Conservation (phyloP, 2,329 filamentous ascomycete species). For the Cladorrhinum sp. region DNA sequence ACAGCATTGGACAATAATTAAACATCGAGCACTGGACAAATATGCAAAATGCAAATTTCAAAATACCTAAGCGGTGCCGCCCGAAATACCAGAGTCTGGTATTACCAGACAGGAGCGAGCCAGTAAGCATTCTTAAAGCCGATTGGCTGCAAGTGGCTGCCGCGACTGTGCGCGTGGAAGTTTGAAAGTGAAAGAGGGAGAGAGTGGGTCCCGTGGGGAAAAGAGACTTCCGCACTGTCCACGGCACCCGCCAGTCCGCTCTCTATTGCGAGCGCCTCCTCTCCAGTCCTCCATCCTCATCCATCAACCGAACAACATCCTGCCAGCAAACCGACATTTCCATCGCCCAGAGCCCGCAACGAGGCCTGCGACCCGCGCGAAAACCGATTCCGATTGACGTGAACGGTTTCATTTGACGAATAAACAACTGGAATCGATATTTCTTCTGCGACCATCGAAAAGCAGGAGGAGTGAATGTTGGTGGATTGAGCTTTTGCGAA, state of each 20-base stretch:
- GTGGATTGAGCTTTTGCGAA: conserved; percentile 25
- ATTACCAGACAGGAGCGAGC: not conserved
- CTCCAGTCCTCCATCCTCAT: conserved; percentile 23
- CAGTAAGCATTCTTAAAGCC: conserved; percentile 9
- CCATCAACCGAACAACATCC: conserved; percentile 25
- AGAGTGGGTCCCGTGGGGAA: conserved; percentile 6
- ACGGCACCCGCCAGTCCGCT: conserved; percentile 3
- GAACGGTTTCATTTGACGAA: not conserved
- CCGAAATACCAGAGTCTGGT: not conserved
- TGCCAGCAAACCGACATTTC: conserved; percentile 17
- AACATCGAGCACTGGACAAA: not conserved
- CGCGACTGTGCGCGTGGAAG: conserved; percentile 6
- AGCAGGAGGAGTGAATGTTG: conserved; percentile 26
- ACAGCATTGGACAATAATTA: not conserved
- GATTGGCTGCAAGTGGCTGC: conserved; percentile 15
- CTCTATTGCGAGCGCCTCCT: conserved; percentile 19
- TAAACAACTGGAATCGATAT: conserved; percentile 16
- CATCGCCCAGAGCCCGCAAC: conserved; percentile 27
- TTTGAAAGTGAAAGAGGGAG: not conserved
- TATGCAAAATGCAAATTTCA: not conserved
- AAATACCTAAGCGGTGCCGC: no score
- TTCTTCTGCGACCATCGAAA: conserved; percentile 16
- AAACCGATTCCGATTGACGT: conserved; percentile 14
- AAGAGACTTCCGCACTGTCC: conserved; percentile 21
- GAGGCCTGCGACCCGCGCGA: conserved; percentile 23